These are phyloP conservation scores for Nakazawaea holstii DNA, from an alignment of 805 yeast genomes.

Conservation along the genomic window DNA sequence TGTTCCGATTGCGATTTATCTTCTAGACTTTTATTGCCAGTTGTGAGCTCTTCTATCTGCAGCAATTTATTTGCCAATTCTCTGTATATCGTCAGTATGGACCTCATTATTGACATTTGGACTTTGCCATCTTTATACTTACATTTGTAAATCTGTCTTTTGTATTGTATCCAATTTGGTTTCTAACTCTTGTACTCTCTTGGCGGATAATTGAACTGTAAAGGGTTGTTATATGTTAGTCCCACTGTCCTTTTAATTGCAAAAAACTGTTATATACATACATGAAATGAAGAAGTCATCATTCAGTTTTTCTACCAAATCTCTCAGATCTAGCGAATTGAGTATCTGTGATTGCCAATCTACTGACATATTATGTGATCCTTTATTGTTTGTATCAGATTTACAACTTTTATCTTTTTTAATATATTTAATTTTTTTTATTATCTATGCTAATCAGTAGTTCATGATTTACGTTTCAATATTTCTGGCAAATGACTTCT, in stretches of 20 bases:
- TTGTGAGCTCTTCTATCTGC: background rate
- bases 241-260: too few species aligned
- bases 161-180: background rate
- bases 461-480: background rate
- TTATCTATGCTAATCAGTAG: background rate
- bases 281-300: slow-evolving; percentile 5
- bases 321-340: slow-evolving; percentile 1
- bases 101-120: background rate
- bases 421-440: background rate
- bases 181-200: slow-evolving; percentile 2
- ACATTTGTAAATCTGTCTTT: slow-evolving; percentile 10
- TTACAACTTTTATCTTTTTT: background rate
- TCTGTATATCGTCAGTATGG: background rate
- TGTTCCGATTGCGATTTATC: background rate
- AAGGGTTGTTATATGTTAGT: background rate
- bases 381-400: background rate
- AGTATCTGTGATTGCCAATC: slow-evolving; percentile 4
- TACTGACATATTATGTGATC: background rate
- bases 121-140: background rate
- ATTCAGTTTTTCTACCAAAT: slow-evolving; percentile 3
- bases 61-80: slow-evolving; percentile 5
- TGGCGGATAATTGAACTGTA: slow-evolving; percentile 5
- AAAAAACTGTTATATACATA: background rate
- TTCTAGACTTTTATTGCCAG: background rate
- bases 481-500: slow-evolving; percentile 18